These are phyloP conservation scores for Penicillium turbatum DNA, from an alignment of 495 filamentous ascomycete species.

Conservation along the genomic window DNA sequence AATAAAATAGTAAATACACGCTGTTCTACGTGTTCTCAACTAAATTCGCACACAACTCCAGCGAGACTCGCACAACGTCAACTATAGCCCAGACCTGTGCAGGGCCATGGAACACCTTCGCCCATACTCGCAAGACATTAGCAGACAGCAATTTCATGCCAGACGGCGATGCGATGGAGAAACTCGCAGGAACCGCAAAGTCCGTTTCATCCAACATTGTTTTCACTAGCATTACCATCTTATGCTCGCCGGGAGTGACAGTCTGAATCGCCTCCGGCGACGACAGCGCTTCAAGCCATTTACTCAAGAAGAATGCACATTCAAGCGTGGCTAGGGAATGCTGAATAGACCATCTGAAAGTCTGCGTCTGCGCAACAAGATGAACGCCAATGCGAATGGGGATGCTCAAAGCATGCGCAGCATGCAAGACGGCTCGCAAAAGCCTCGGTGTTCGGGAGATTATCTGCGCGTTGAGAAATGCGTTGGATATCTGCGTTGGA, in stretches of 20 bases:
- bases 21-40: neutral
- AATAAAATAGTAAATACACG: neutral
- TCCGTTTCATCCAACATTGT: neutral
- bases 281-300: slow-evolving; percentile 24
- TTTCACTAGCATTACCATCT: neutral
- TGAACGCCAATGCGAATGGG: slow-evolving; percentile 32
- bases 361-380: slow-evolving; percentile 26
- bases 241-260: neutral
- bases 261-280: neutral
- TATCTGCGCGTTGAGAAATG: slow-evolving; percentile 1
- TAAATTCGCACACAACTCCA: neutral
- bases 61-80: neutral
- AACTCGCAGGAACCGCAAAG: neutral
- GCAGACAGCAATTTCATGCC: neutral
- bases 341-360: slow-evolving; percentile 32
- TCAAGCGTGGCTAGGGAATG: slow-evolving; percentile 34
- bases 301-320: slow-evolving; percentile 31
- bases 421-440: slow-evolving; percentile 28
- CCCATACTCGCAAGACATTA: neutral
- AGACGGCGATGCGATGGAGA: neutral
- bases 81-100: neutral
- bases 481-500: slow-evolving; percentile 8
- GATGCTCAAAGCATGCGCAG: slow-evolving; percentile 36
- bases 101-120: neutral
- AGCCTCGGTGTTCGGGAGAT: slow-evolving; percentile 15